Base-by-base conservation (phyloP, 2,329 filamentous ascomycete genomes). In the Aspergillus sp. region DNA sequence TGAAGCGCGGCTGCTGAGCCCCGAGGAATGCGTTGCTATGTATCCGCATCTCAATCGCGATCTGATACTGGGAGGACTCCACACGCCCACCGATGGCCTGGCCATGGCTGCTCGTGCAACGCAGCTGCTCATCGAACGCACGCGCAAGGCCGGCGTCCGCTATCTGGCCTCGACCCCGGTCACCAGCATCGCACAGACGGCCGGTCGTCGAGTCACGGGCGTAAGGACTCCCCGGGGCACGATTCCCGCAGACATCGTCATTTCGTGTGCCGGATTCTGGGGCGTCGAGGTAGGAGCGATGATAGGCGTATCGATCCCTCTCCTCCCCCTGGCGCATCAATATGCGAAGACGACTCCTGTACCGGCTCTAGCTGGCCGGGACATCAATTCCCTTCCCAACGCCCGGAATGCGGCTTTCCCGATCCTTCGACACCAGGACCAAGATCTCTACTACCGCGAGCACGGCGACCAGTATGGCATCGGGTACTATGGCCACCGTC, bases 261-360 rank as follows among this genome's bases (percentile, higher is more conserved):
- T 83, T 34, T 82, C 79, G 1, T 83, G 80, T 50, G 80, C 79
- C 5, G 80, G 80, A 0, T 81, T 83, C 60, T 83, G 80, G 80
- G 80, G 80, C 7, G 80, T 82, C 5, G 80, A 83, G 57, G 68
- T 83, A 5, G 80, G 80, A 26, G 76, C 74, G 4, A 80, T 83
- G 79, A 72, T 77, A 38, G 79, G 73, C 4, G 55, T 82, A 8
- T 65, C 73, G 1, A 72, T 83, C 26, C 80, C 80, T 5, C 62
- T 83, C 4, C 70, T 81, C 0, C 80, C 80, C 3, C 71, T 83
- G 48, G 80, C 73, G 0, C 80, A 83, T 45, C 80, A 83, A 52
- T 83, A 83, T 52, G 80, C 70, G 43, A 83, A 82, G 63, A 83
- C 80, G 0, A 80, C 75, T 0, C 50, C 76, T 0, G 66, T 83